Evolutionary conservation across 768 basidiomycete genomes (phyloP).

Genomic region (Xerocomellus intermedius): DNA sequence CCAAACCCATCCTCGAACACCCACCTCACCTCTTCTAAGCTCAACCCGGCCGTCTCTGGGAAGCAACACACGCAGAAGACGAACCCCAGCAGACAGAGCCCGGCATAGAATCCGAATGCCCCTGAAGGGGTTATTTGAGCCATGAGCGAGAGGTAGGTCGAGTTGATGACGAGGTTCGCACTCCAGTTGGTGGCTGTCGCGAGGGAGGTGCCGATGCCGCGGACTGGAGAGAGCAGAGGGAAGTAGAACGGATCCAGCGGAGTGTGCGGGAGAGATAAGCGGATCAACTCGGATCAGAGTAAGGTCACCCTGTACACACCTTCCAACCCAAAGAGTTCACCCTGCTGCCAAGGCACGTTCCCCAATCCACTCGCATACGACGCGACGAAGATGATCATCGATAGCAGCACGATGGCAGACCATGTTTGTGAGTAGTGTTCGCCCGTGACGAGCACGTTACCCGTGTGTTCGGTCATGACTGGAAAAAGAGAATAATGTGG

Average conservation of each 20-base stretch:
- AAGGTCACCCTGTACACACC: slow-evolving; percentile 33
- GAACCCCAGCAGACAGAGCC: slow-evolving; percentile 67
- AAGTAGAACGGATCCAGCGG: background rate
- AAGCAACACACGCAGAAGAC: slow-evolving; percentile 68
- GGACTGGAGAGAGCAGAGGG: slow-evolving; percentile 42
- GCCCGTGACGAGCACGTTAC: slow-evolving; percentile 57
- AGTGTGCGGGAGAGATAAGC: background rate
- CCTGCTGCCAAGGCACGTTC: slow-evolving; percentile 86
- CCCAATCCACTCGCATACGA: slow-evolving; percentile 79
- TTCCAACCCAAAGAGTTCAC: slow-evolving; percentile 78
- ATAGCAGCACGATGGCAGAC: slow-evolving; percentile 67
- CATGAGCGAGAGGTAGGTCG: slow-evolving; percentile 82
- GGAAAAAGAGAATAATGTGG: background rate
- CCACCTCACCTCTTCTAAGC: slow-evolving; percentile 63
- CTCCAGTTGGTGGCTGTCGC: slow-evolving; percentile 79
- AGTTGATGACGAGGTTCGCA: slow-evolving; percentile 70
- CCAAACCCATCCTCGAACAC: slow-evolving; percentile 67
- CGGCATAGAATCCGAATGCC: slow-evolving; percentile 76
- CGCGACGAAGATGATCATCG: slow-evolving; percentile 84
- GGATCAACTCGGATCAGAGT: background rate
- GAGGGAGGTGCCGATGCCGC: slow-evolving; percentile 75
- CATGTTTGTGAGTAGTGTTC: slow-evolving; percentile 56
- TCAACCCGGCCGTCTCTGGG: slow-evolving; percentile 77
- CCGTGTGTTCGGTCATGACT: slow-evolving; percentile 64
- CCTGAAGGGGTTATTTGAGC: slow-evolving; percentile 68